These are phyloP conservation scores for Pestalotiopsis sp. DNA, from an alignment of 2,329 filamentous ascomycete genomes.

Conservation along the genomic window DNA sequence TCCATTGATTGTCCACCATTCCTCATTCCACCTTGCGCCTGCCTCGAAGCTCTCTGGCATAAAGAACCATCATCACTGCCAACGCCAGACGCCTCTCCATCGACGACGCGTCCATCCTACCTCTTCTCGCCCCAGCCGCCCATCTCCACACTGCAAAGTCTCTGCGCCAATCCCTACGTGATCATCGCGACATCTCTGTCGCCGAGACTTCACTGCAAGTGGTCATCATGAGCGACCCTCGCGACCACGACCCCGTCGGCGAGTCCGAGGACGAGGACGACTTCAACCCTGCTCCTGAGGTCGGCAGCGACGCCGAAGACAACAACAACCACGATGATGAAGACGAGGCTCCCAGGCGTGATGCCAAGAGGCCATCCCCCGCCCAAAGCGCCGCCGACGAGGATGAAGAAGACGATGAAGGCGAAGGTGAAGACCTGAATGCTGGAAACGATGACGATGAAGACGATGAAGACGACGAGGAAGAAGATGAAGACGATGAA, in stretches of 20 bases:
- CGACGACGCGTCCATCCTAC: neutral
- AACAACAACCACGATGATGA: slow-evolving; percentile 38
- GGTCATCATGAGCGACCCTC: slow-evolving; percentile 48
- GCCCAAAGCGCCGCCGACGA: slow-evolving; percentile 31
- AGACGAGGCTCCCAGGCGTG: slow-evolving; percentile 26
- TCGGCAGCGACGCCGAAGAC: slow-evolving; percentile 73
- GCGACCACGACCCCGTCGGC: slow-evolving; percentile 48
- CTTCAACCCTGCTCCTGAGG: slow-evolving; percentile 82
- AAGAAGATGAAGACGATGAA: slow-evolving; percentile 66
- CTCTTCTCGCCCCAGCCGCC: neutral
- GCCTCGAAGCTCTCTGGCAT: slow-evolving; percentile 6
- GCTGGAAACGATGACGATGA: slow-evolving; percentile 53
- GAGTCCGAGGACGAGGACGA: slow-evolving; percentile 79
- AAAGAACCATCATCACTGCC: neutral
- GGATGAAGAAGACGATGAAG: slow-evolving; percentile 48
- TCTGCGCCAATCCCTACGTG: neutral
- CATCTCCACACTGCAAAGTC: neutral
- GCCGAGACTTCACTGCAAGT: neutral
- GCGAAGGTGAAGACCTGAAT: slow-evolving; percentile 40
- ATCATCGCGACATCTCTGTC: neutral
- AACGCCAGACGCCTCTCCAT: neutral
- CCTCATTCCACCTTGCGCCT: slow-evolving; percentile 9
- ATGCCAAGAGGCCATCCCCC: slow-evolving; percentile 24
- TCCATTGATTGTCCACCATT: slow-evolving; percentile 3
- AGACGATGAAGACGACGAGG: slow-evolving; percentile 51